Conservation (phyloP, 331 rosid genomes). For the Rosa hybrid region DNA sequence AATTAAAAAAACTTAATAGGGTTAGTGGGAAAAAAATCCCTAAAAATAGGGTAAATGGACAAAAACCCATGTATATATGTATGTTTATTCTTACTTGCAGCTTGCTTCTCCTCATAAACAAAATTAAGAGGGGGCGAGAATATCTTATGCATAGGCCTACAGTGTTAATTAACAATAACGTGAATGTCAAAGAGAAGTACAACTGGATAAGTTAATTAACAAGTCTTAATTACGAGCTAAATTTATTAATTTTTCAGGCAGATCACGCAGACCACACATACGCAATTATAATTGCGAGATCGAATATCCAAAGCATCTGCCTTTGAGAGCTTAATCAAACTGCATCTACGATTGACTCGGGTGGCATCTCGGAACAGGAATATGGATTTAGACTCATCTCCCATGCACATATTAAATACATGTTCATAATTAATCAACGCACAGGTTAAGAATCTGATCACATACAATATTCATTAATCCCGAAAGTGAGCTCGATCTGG, state of each 20-base stretch:
- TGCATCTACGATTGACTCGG: background rate
- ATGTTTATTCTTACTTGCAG: too few relatives aligned
- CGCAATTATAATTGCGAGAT: background rate
- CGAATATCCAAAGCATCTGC: background rate
- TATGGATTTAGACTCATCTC: background rate
- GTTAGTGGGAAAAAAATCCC: too few relatives aligned
- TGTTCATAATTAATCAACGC: background rate
- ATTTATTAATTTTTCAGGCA: background rate
- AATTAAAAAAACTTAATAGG: too few relatives aligned
- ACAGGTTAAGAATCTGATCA: too few relatives aligned
- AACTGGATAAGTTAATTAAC: too few relatives aligned
- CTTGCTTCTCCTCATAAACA: background rate
- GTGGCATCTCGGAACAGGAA: too few relatives aligned
- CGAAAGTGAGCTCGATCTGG: background rate
- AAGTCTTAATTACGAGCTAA: background rate
- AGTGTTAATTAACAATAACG: too few relatives aligned
- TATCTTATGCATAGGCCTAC: background rate
- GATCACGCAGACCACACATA: background rate
- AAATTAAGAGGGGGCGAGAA: background rate
- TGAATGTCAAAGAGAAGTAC: background rate
- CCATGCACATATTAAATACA: background rate
- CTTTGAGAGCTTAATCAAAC: background rate
- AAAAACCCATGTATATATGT: too few relatives aligned
- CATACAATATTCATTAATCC: background rate
- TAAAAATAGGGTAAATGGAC: too few relatives aligned